phyloP scores from a whole-genome alignment of 148 eudicot genomes.

The Amaranthus palmeri region DNA sequence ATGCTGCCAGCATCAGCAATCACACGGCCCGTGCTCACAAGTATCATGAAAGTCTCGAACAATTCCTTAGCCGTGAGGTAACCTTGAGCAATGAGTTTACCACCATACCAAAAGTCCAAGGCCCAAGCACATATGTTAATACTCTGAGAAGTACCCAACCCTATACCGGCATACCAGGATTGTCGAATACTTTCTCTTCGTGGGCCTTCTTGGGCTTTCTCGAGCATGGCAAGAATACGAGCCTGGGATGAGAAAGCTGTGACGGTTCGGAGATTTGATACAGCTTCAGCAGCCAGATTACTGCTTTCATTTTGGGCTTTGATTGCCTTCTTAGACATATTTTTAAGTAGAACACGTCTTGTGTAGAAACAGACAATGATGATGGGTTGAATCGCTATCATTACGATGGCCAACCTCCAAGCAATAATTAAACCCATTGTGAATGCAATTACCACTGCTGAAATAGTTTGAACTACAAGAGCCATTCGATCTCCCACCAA shows the following conservation, averaged over 20 bases:
- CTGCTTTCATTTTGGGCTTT: slow-evolving; percentile 76
- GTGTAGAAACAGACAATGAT: slow-evolving; percentile 56
- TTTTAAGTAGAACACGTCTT: slow-evolving; percentile 61
- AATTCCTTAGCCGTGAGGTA: slow-evolving; percentile 43
- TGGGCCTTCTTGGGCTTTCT: slow-evolving; percentile 41
- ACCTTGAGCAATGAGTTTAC: slow-evolving; percentile 53
- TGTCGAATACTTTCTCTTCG: slow-evolving; percentile 46
- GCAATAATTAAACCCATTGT: slow-evolving; percentile 76
- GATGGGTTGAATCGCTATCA: slow-evolving; percentile 74
- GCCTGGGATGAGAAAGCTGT: slow-evolving; percentile 75
- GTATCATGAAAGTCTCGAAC: slow-evolving; percentile 69
- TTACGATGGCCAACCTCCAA: slow-evolving; percentile 73
- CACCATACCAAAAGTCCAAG: slow-evolving; percentile 85
- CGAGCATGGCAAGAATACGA: slow-evolving; percentile 63
- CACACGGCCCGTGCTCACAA: slow-evolving; percentile 79
- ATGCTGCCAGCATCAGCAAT: slow-evolving; percentile 87
- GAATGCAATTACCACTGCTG: slow-evolving; percentile 68
- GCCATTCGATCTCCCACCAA: slow-evolving; percentile 85
- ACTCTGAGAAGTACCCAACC: slow-evolving; percentile 61
- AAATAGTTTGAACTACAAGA: slow-evolving; percentile 62
- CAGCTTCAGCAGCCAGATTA: slow-evolving; percentile 77
- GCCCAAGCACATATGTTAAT: slow-evolving; percentile 66
- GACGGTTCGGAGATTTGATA: slow-evolving; percentile 70
- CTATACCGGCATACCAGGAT: slow-evolving; percentile 72
- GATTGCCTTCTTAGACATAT: slow-evolving; percentile 61